Base-by-base conservation (phyloP, 805 yeast species). In the Cyberlindnera mycetangii region DNA sequence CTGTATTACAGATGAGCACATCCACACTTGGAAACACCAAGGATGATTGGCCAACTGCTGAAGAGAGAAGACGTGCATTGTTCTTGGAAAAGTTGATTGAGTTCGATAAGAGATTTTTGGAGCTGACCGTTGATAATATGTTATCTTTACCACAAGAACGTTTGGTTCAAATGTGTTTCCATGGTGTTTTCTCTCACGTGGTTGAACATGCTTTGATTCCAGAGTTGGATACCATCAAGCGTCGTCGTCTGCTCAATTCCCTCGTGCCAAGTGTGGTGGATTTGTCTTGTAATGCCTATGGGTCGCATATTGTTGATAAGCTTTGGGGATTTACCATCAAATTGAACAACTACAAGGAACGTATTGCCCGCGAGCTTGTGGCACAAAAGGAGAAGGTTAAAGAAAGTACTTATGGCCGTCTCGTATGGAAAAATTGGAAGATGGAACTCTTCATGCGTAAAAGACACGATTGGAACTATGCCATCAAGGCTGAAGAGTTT, bases 391-490 rank as follows among this genome's bases (percentile, higher is more conserved):
- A 78, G 31, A 72, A 74, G 49, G 85, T 93, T 35, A 89, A 93
- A 68, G 88, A 83, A 49, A 86, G 96, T 59, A 76, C 71, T 11
- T 93, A 92, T 59, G 99, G 99, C 28, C 79, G 83, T 60, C 75
- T 81, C 55, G 98, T 93, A 2, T 93, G 97, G 98, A 87, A 84
- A 62, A 92, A 92, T 63, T 93, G 97, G 97, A 68, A 76, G 24
- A 75, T 92, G 83, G 98, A 93, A 61, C 66, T 82, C 55, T 92
- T 80, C 57, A 60, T 69, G 10, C 74, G 95, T 60, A 81, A 82
- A 65, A 77, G 82, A 62, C 78, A 71, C 58, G 97, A 89, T 58
- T 92, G 98, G 98, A 87, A 85, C 65, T 67, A 54, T 46, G 52
- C 76, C 31, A 72, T 83, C 15, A 85, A 79, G 47, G 75, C 76